phyloP scores from a whole-genome alignment of 73 alveolate species.

The Tetrahymena thermophila region DNA sequence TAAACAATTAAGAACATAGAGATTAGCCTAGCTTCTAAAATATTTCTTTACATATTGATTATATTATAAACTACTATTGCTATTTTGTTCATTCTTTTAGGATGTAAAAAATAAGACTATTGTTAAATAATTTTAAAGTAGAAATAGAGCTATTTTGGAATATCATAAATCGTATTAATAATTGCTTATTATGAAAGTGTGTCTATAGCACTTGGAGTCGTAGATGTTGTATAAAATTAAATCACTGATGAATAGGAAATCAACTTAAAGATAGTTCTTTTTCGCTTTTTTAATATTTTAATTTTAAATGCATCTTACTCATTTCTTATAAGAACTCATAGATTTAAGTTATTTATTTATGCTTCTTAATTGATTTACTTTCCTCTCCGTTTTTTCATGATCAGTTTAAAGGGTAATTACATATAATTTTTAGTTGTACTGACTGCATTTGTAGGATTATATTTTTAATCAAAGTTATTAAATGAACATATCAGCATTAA shows the following conservation, averaged over 20 bases:
- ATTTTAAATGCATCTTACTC: not conserved
- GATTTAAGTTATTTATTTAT: not conserved
- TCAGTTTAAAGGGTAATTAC: not conserved
- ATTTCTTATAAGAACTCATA: not conserved
- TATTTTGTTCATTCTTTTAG: not conserved
- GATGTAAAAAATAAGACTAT: not conserved
- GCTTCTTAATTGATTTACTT: not conserved
- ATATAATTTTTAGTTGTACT: not conserved
- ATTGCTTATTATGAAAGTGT: not conserved
- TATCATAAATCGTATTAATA: not conserved
- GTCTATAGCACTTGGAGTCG: not conserved
- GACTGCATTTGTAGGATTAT: not conserved
- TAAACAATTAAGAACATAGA: not conserved
- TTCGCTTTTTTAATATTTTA: not conserved
- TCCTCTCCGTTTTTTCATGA: not conserved
- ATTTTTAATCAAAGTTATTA: not conserved
- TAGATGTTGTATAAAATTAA: not conserved
- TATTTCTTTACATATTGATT: not conserved
- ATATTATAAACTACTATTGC: not conserved
- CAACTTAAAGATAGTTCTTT: not conserved
- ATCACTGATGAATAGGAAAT: not conserved
- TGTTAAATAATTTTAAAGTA: not conserved
- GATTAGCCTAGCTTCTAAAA: not conserved
- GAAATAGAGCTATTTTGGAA: not conserved
- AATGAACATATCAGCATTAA: not conserved